phyloP scores from a whole-genome alignment of 805 yeast genomes.

The Candida insectalens region DNA sequence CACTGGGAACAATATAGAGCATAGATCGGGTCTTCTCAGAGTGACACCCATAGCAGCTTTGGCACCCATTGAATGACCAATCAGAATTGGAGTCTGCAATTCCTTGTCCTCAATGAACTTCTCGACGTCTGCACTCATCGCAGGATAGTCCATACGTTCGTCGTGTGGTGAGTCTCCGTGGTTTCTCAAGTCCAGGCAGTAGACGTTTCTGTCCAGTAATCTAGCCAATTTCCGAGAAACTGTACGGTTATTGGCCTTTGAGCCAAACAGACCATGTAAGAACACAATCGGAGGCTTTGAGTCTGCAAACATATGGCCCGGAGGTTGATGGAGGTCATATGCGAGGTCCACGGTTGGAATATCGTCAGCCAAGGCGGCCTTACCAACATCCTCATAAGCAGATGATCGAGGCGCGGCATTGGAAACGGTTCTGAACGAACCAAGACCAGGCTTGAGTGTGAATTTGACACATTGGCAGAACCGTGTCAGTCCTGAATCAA shows the following conservation, averaged over 20 bases:
- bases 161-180: conserved; percentile 88
- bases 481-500: no score
- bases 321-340: conserved; percentile 33
- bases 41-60: conserved; percentile 86
- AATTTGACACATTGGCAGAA: no score
- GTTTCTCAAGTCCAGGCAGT: conserved; percentile 72
- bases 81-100: conserved; percentile 42
- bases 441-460: no score
- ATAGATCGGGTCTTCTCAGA: conserved; percentile 53
- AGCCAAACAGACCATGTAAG: conserved; percentile 86
- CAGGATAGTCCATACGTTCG: conserved; percentile 63
- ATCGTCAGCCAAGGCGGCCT: conserved; percentile 19
- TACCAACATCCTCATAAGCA: conserved; percentile 10
- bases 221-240: conserved; percentile 55
- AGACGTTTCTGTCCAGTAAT: conserved; percentile 45
- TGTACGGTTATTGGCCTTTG: conserved; percentile 67
- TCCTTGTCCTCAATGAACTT: conserved; percentile 43
- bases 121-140: conserved; percentile 82
- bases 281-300: conserved; percentile 52
- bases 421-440: background rate
- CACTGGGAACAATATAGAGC: conserved; percentile 59
- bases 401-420: conserved; percentile 20
- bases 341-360: conserved; percentile 45
- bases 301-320: conserved; percentile 10
- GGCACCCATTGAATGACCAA: conserved; percentile 92